Percentiles rank a stretch among this genome's conserved stretches.
phyloP scores from a whole-genome alignment of 768 basidiomycete genomes.

The Boletus barrowsii region DNA sequence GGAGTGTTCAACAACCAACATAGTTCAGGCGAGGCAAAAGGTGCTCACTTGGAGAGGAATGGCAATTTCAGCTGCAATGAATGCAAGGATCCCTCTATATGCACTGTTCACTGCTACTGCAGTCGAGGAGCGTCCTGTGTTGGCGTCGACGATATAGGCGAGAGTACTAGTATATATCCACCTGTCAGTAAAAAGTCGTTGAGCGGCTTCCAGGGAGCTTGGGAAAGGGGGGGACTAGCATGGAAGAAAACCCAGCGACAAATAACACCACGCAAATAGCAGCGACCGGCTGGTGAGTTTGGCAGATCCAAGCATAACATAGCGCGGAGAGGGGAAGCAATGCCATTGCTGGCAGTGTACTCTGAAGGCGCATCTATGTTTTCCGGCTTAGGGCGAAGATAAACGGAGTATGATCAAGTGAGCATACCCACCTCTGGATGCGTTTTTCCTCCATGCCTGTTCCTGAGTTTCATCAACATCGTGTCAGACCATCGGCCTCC shows the following conservation, averaged over 20 bases:
- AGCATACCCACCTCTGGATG: slow-evolving; percentile 57
- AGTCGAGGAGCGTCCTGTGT: slow-evolving; percentile 74
- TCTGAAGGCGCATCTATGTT: slow-evolving; percentile 67
- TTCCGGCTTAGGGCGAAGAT: neutral
- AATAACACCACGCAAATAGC: slow-evolving; percentile 74
- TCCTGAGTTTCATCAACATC: slow-evolving; percentile 40
- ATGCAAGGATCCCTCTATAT: slow-evolving; percentile 68
- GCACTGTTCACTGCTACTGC: slow-evolving; percentile 75
- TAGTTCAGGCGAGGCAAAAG: neutral
- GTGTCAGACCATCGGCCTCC: slow-evolving; percentile 61
- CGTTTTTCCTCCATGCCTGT: slow-evolving; percentile 39
- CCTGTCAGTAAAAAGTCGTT: slow-evolving; percentile 23
- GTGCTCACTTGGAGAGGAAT: slow-evolving; percentile 57
- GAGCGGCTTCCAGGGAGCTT: neutral
- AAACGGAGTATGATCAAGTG: neutral
- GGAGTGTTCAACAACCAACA: neutral
- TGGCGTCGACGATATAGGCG: slow-evolving; percentile 86
- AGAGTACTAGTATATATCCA: slow-evolving; percentile 66
- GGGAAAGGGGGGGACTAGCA: slow-evolving; percentile 2
- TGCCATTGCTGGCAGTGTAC: slow-evolving; percentile 55
- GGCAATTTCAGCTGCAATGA: slow-evolving; percentile 71
- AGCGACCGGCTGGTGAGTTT: slow-evolving; percentile 60
- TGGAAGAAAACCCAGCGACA: slow-evolving; percentile 62
- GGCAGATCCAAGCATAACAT: slow-evolving; percentile 73
- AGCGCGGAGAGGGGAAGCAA: slow-evolving; percentile 55